Base-by-base conservation (phyloP, 139 green algal species). In the Limnomonas spitsbergensis region DNA sequence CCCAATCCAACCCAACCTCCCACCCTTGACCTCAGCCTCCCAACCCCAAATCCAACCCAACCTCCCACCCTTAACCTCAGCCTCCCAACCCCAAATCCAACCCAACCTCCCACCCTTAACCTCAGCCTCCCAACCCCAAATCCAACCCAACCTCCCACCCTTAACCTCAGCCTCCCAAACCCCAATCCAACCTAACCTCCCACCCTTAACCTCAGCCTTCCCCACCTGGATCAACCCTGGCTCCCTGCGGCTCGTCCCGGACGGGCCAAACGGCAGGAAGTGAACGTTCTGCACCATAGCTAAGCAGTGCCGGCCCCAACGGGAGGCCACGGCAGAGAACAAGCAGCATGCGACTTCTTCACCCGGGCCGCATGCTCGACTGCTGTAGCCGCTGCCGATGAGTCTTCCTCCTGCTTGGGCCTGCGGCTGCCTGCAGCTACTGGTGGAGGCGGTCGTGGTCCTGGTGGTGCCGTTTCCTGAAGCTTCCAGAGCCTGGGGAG, bases 211-310 rank as follows among this genome's bases (percentile, higher is more conserved):
- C n/a, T n/a, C n/a, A n/a, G n/a, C n/a, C n/a, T n/a, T n/a, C n/a
- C n/a, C n/a, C n/a, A n/a, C n/a, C 61, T 80, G 3, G 27, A 87
- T 77, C 35, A 87, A 73, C 1, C 14, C 29, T 2, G 35, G 42
- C 1, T 3, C 36, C 7, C 85, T 73, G 20, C 56, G 42, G 3
- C 38, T 71, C 7, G 71, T 88, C 35, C 85, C 85, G 4, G 27
- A 37, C 1, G 80, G 77, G 1, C 85, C 85, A 39, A 87, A 78
- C 1, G 85, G 85, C 67, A 90, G 70, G 61, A 90, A 90, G 72
- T 90, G 85, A 3, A 86, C 80, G 80, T 90, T 90, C 78, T 90
- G 85, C 32, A 88, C 82, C 0, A 85, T 34, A 27, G 82, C 75
- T 31, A 86, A 32, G 38, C 26, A 35, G 53, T 27, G 68, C 14